phyloP scores from a whole-genome alignment of 106 monocot genomes.

The Dendrobium huoshanense region DNA sequence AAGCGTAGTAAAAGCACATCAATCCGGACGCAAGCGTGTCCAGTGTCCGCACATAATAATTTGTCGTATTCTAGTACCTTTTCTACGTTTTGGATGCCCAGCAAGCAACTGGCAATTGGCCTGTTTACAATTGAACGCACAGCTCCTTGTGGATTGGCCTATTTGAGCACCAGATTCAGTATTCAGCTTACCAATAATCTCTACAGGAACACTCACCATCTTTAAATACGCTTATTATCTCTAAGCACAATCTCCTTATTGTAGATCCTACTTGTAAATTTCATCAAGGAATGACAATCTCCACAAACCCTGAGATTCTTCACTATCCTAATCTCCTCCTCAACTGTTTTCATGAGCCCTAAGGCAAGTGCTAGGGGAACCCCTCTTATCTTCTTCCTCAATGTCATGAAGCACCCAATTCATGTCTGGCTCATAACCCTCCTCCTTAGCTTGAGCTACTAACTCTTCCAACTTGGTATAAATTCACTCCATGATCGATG shows the following conservation, averaged over 20 bases:
- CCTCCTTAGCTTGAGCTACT: slow-evolving; percentile 14
- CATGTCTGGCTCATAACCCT: slow-evolving; percentile 37
- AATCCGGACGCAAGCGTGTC: too few species aligned
- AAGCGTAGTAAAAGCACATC: too few species aligned
- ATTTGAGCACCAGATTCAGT: neutral
- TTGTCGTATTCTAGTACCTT: neutral
- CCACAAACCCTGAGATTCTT: slow-evolving; percentile 36
- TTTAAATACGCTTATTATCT: slow-evolving; percentile 63
- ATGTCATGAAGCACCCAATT: slow-evolving; percentile 56
- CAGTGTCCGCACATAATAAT: too few species aligned
- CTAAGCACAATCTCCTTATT: slow-evolving; percentile 56
- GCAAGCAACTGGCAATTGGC: neutral
- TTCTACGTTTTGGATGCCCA: too few species aligned
- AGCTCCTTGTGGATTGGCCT: neutral
- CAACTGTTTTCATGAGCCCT: slow-evolving; percentile 25
- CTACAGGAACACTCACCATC: slow-evolving; percentile 73
- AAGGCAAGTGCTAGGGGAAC: slow-evolving; percentile 45
- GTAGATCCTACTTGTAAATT: slow-evolving; percentile 43
- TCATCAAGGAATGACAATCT: slow-evolving; percentile 61
- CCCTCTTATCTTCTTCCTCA: slow-evolving; percentile 58
- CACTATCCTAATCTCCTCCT: slow-evolving; percentile 27
- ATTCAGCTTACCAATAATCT: slow-evolving; percentile 65
- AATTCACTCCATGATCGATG: slow-evolving; percentile 24
- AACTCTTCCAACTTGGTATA: slow-evolving; percentile 43
- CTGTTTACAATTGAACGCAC: neutral